These are phyloP conservation scores for Gastrolobium bilobum DNA, from an alignment of 306 rosid genomes.

Conservation along the genomic window DNA sequence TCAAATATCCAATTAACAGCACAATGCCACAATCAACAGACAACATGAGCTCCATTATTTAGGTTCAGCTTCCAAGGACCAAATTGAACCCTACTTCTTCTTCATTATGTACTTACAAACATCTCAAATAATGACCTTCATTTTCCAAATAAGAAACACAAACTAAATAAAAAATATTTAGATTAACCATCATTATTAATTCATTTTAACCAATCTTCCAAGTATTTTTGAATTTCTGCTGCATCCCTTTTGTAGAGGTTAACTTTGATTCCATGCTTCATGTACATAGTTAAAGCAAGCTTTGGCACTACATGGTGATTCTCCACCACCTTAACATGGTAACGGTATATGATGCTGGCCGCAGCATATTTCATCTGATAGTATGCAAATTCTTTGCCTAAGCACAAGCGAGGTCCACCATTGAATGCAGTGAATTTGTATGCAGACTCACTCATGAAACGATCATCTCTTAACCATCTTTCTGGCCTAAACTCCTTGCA, in stretches of 20 bases:
- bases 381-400: slow-evolving; percentile 93
- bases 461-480: slow-evolving; percentile 83
- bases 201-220: slow-evolving; percentile 17
- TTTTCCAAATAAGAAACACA: background rate
- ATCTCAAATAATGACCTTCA: slow-evolving; percentile 24
- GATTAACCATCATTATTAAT: background rate
- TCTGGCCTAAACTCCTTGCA: slow-evolving; percentile 83
- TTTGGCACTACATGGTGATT: slow-evolving; percentile 77
- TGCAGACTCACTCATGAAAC: slow-evolving; percentile 81
- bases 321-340: slow-evolving; percentile 69
- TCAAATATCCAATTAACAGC: slow-evolving; percentile 19
- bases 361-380: slow-evolving; percentile 93
- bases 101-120: slow-evolving; percentile 39
- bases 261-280: slow-evolving; percentile 83
- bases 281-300: slow-evolving; percentile 87
- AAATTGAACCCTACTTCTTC: slow-evolving; percentile 2
- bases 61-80: slow-evolving; percentile 19
- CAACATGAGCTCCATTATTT: slow-evolving; percentile 43
- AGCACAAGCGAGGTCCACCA: slow-evolving; percentile 92
- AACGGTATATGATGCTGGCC: slow-evolving; percentile 69
- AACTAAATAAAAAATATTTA: background rate
- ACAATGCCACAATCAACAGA: slow-evolving; percentile 27
- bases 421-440: slow-evolving; percentile 93
- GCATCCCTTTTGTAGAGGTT: slow-evolving; percentile 55
- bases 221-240: slow-evolving; percentile 46